Base-by-base conservation (phyloP, 192 early-diverging fungal genomes). In the Mortierella alpina region DNA sequence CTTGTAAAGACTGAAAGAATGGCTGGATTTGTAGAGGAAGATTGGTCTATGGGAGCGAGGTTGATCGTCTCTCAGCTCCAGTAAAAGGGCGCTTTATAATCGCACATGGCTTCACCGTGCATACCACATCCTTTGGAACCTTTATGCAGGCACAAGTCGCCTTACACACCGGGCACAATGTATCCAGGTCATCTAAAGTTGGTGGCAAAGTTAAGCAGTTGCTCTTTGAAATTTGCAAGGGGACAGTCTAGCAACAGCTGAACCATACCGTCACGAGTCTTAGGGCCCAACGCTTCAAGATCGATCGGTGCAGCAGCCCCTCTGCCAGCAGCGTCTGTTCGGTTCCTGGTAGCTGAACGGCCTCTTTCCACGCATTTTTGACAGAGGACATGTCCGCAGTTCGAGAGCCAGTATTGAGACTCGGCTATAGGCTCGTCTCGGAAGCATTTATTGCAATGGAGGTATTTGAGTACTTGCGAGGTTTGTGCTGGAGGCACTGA, bases 391-490 rank as follows among this genome's bases (percentile, higher is more conserved):
- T 80, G 77, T 0, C 77, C 77, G 20, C 77, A 80, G 15, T 66
- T 59, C 31, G 70, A 68, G 39, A 80, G 51, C 54, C 66, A 50
- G 41, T 72, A 71, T 5, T 20, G 0, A 4, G 52, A 17, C 6
- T 68, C 70, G 5, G 31, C 15, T 4, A 52, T 23, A 5, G 77
- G 52, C 15, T 67, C 65, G 7, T 20, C 54, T 52, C 52, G 59
- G 42, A 80, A 80, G 60, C 77, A 80, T 42, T 68, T 80, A 41
- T 72, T 72, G 41, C 77, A 80, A 23, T 80, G 70, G 12, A 80
- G 47, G 57, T 66, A 61, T 55, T 79, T 71, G 48, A 79, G 60
- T 6, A 59, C 14, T 40, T 22, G 2, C 39, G 47, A 3, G 3
- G 31, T 31, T 3, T 31, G 31, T 31, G 31, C 31, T 31, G 31